These are phyloP conservation scores for Gigaspora rosea DNA, from an alignment of 192 early-diverging fungal genomes.

Conservation along the genomic window DNA sequence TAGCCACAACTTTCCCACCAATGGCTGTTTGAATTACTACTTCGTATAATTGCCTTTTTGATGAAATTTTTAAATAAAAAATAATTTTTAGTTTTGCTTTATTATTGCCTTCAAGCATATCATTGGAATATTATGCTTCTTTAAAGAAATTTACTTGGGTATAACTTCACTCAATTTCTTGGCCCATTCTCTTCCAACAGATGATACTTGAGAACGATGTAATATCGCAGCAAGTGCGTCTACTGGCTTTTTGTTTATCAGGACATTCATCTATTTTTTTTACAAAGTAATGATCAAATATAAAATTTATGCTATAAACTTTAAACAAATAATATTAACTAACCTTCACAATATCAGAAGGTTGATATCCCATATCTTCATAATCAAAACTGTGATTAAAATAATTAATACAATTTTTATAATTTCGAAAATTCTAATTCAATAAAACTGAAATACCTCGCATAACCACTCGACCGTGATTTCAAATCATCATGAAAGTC, in stretches of 20 bases:
- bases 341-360: constrained; percentile 85
- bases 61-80: constrained; percentile 18
- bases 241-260: constrained; percentile 88
- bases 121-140: neutral
- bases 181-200: constrained; percentile 80
- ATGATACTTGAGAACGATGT: constrained; percentile 69
- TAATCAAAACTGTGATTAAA: constrained; percentile 78
- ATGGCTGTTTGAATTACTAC: constrained; percentile 89
- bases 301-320: neutral
- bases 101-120: neutral
- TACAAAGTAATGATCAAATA: neutral
- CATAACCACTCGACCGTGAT: constrained; percentile 86
- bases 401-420: neutral
- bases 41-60: constrained; percentile 84
- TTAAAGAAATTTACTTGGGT: constrained; percentile 37
- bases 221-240: constrained; percentile 91
- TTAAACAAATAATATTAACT: neutral
- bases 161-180: constrained; percentile 82
- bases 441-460: constrained; percentile 40
- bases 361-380: constrained; percentile 87
- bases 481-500: constrained; percentile 97
- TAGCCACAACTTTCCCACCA: constrained; percentile 80
- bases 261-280: constrained; percentile 70
- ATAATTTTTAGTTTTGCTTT: neutral
- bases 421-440: neutral